These are phyloP conservation scores for Mrakia blollopis DNA, from an alignment of 768 basidiomycete genomes.

Conservation along the genomic window DNA sequence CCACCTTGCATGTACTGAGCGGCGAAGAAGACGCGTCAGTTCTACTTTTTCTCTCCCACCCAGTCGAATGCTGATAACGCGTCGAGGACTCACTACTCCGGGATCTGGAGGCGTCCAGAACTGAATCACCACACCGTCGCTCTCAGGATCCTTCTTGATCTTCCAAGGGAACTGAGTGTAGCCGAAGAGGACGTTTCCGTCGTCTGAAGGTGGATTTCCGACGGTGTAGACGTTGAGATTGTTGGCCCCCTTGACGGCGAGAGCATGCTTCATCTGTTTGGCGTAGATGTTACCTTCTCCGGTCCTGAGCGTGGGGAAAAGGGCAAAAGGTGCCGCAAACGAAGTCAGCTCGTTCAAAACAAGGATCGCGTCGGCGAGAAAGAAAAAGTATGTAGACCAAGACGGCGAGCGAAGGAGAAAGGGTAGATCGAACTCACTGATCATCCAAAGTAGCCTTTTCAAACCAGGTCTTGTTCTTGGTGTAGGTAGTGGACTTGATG, in stretches of 20 bases:
- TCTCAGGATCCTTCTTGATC: not conserved
- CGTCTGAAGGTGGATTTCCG: not conserved
- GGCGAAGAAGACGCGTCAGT: not conserved
- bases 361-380: too few species aligned
- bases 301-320: not conserved
- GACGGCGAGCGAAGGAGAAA: not conserved
- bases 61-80: not conserved
- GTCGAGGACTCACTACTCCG: not conserved
- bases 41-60: not conserved
- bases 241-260: not conserved
- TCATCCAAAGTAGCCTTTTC: not conserved
- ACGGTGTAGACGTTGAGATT: slow-evolving; percentile 7
- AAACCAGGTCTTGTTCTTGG: not conserved
- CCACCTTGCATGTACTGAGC: not conserved
- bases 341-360: not conserved
- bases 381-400: too few species aligned
- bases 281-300: not conserved
- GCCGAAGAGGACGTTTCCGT: not conserved
- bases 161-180: not conserved
- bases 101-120: not conserved
- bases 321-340: not conserved
- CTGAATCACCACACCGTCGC: not conserved
- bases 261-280: not conserved
- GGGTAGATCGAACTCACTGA: not conserved
- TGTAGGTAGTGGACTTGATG: not conserved